Conservation (phyloP, 768 basidiomycete species). For the Punctularia strigosozonata region DNA sequence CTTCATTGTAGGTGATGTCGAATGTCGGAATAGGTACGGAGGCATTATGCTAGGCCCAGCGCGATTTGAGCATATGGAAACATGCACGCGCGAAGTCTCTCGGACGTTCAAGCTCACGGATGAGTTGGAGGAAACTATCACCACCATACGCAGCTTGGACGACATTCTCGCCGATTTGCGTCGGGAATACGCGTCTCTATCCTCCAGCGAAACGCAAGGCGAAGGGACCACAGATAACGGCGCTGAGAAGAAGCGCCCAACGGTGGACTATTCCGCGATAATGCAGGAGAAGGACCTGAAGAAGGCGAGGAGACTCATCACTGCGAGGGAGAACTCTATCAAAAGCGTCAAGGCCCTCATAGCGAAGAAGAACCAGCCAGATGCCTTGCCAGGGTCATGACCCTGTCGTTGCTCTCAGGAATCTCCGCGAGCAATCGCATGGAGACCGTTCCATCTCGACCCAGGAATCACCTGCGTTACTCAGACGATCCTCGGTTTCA, state of each 20-base stretch:
- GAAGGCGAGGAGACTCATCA: slow-evolving; percentile 56
- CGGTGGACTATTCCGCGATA: slow-evolving; percentile 26
- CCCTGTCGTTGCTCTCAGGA: no score
- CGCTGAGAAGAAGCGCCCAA: slow-evolving; percentile 1
- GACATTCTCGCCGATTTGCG: slow-evolving; percentile 48
- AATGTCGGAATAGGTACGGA: slow-evolving; percentile 80
- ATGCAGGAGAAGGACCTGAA: slow-evolving; percentile 34
- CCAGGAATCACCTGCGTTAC: no score
- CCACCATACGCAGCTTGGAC: slow-evolving; percentile 49
- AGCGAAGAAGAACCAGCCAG: slow-evolving; percentile 21
- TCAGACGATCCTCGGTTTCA: no score
- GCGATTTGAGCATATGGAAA: slow-evolving; percentile 68
- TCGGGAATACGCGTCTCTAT: slow-evolving; percentile 25
- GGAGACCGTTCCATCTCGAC: no score
- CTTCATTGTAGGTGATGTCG: no score
- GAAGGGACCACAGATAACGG: neutral
- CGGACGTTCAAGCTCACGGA: slow-evolving; percentile 53
- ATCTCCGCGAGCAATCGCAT: no score
- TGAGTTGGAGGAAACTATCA: slow-evolving; percentile 51
- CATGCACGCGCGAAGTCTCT: slow-evolving; percentile 65
- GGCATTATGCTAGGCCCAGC: slow-evolving; percentile 70
- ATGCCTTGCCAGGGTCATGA: no score
- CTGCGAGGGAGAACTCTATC: slow-evolving; percentile 59
- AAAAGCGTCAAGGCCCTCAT: slow-evolving; percentile 47
- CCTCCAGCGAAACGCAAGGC: slow-evolving; percentile 1